phyloP scores from a whole-genome alignment of 2,329 filamentous ascomycete species.

The Pseudocercospora macadamiae region DNA sequence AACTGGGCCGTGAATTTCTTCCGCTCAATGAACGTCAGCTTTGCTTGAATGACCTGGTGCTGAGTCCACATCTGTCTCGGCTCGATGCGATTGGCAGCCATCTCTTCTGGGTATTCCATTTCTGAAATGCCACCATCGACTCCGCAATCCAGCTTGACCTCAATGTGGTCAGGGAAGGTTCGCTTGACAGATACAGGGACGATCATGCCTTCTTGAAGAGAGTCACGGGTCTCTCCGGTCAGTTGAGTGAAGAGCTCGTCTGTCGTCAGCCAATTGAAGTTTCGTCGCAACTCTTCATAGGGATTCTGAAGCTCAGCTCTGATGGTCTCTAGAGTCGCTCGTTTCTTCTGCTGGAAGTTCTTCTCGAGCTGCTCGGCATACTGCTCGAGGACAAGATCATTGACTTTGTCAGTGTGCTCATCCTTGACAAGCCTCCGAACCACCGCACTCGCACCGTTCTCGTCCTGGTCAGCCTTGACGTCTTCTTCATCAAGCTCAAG shows the following conservation, averaged over 20 bases:
- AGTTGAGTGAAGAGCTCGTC: conserved; percentile 95
- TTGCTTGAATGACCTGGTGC: conserved; percentile 85
- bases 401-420: conserved; percentile 90
- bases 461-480: conserved; percentile 89
- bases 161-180: conserved; percentile 88
- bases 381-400: conserved; percentile 93
- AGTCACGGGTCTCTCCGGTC: conserved; percentile 86
- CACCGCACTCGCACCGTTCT: conserved; percentile 86
- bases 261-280: conserved; percentile 69
- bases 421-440: conserved; percentile 95
- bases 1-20: conserved; percentile 83
- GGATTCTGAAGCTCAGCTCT: conserved; percentile 88
- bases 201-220: conserved; percentile 86
- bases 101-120: conserved; percentile 75
- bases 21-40: conserved; percentile 84
- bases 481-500: conserved; percentile 97
- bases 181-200: conserved; percentile 85
- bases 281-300: conserved; percentile 89
- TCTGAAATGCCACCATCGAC: conserved; percentile 86
- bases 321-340: conserved; percentile 93
- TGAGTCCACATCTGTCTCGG: conserved; percentile 68
- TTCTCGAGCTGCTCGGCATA: conserved; percentile 94
- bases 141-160: conserved; percentile 90
- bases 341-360: conserved; percentile 92
- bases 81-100: conserved; percentile 56